phyloP scores from a whole-genome alignment of 2,329 filamentous ascomycete genomes.

The Xylaria sp. region DNA sequence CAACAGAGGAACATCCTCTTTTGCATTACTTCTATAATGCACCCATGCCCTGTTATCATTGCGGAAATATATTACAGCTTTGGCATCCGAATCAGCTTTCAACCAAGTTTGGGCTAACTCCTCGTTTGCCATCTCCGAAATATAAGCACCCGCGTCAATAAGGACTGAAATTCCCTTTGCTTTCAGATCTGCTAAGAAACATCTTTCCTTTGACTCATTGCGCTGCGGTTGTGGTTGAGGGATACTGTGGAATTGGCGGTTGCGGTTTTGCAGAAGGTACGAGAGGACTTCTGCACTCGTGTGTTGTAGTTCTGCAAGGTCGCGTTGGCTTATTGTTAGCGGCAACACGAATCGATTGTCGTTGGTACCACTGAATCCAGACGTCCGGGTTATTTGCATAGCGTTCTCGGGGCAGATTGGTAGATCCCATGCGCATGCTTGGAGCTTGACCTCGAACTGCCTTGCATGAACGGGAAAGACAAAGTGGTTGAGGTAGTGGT shows the following conservation, averaged over 20 bases:
- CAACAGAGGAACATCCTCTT: slow-evolving; percentile 49
- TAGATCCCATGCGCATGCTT: slow-evolving; percentile 72
- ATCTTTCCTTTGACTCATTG: slow-evolving; percentile 50
- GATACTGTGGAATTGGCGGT: slow-evolving; percentile 50
- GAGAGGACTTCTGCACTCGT: slow-evolving; percentile 68
- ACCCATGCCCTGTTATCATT: slow-evolving; percentile 52
- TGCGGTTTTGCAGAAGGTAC: slow-evolving; percentile 60
- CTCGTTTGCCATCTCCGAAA: slow-evolving; percentile 65
- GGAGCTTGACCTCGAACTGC: slow-evolving; percentile 67
- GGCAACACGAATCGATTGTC: slow-evolving; percentile 66
- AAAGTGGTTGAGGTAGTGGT: slow-evolving; percentile 67
- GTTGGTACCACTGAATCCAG: slow-evolving; percentile 75
- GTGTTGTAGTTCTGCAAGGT: slow-evolving; percentile 59
- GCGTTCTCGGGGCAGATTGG: slow-evolving; percentile 47
- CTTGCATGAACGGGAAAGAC: slow-evolving; percentile 70
- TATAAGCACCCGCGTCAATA: slow-evolving; percentile 68
- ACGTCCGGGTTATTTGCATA: slow-evolving; percentile 1
- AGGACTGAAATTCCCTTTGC: slow-evolving; percentile 48
- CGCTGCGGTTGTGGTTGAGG: slow-evolving; percentile 36
- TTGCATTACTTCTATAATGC: slow-evolving; percentile 42
- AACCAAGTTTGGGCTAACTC: slow-evolving; percentile 58
- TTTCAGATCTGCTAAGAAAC: slow-evolving; percentile 46
- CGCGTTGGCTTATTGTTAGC: slow-evolving; percentile 62
- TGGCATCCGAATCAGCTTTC: slow-evolving; percentile 46
- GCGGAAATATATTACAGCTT: slow-evolving; percentile 60